Evolutionary conservation across 345 rosid genomes (phyloP), one percentile per base, ranked within the genome.

Genomic region (Citrus australasica): DNA sequence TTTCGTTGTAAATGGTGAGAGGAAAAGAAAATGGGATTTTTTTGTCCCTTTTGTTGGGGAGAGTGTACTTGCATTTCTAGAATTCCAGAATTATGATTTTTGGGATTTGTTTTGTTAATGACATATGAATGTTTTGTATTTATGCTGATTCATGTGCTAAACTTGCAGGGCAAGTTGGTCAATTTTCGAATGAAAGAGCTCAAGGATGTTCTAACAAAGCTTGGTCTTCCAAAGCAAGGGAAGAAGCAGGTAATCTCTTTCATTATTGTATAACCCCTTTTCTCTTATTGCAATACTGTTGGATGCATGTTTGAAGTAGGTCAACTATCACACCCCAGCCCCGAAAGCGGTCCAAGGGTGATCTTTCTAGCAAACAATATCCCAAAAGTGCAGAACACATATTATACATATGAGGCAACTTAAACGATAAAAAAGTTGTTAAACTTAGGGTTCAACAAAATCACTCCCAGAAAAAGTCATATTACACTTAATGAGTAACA

Each of bases 171-270:
- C 25, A 79, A 85, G 78, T 79, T 85, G 82, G 76, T 71, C 11
- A 69, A 56, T 62, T 85, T 85, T 67, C 81, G 88, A 46, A 64
- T 85, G 65, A 85, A 83, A 66, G 88, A 85, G 79, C 84, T 85
- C 33, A 85, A 83, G 83, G 88, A 83, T 69, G 82, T 85, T 27
- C 79, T 85, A 7, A 64, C 76, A 28, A 79, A 69, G 78, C 67
- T 85, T 46, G 81, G 86, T 46, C 80, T 85, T 65, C 71, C 83
- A 69, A 85, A 83, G 76, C 86, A 83, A 46, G 88, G 88, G 74
- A 81, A 48, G 67, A 85, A 85, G 66, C 88, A 85, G 88, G 88
- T 85, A 60, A 46, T 40, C 42, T 74, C 4, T 68, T 74, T 42
- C 38, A 69, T 35, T 74, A 21, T n/a, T 62, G 37, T 25, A 63